Conservation (phyloP, 306 rosid species). For the Comarum palustre region DNA sequence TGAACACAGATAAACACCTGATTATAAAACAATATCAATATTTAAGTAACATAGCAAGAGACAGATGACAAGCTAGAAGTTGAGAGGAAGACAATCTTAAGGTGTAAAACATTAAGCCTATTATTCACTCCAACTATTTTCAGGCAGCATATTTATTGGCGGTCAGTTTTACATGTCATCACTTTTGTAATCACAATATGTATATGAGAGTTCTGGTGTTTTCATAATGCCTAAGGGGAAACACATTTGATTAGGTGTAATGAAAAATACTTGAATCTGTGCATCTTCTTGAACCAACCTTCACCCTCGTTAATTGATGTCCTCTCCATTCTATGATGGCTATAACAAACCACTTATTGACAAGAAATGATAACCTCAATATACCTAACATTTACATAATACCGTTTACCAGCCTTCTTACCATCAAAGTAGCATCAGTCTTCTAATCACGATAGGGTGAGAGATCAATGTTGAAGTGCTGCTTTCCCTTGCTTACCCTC, state of each 20-base stretch:
- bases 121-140: not conserved
- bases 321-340: not conserved
- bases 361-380: not conserved
- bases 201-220: not conserved
- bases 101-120: not conserved
- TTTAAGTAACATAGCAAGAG: not conserved
- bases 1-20: conserved; percentile 1
- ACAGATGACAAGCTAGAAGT: not conserved
- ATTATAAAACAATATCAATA: not conserved
- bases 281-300: not conserved
- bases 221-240: not conserved
- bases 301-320: not conserved
- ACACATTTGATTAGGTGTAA: not conserved
- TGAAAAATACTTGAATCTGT: not conserved
- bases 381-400: not conserved
- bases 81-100: not conserved
- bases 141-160: not conserved
- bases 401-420: conserved; percentile 18
- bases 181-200: not conserved
- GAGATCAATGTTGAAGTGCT: conserved; percentile 71
- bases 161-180: not conserved
- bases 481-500: conserved; percentile 91
- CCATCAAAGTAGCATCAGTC: conserved; percentile 21
- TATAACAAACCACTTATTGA: conserved; percentile 9
- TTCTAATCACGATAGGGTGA: conserved; percentile 64